A percentile compares a stretch with the other conserved stretches of the same genome.
These are phyloP conservation scores for Eutrema japonicum DNA, from an alignment of 345 rosid species.

Conservation along the genomic window DNA sequence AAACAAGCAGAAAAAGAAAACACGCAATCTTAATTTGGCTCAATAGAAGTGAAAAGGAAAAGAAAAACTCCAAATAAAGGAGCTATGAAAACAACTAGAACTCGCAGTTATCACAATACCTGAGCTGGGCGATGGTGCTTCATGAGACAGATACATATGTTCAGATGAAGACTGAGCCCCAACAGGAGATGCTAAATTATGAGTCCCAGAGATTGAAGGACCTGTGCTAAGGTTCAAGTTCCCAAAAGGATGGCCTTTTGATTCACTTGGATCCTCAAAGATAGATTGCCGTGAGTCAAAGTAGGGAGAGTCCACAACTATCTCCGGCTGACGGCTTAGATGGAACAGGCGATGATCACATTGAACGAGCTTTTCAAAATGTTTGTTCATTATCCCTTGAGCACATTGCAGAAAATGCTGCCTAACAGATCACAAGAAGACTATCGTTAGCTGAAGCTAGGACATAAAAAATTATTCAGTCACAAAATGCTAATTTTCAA, in stretches of 20 bases:
- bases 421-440: constrained; percentile 48
- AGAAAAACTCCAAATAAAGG: not conserved
- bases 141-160: constrained; percentile 59
- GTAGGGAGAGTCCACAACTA: constrained; percentile 74
- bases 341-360: constrained; percentile 86
- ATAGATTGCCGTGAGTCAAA: constrained; percentile 66
- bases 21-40: not conserved
- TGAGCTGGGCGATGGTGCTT: constrained; percentile 89
- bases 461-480: not conserved
- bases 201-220: constrained; percentile 56
- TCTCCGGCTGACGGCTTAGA: constrained; percentile 81
- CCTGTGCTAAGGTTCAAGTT: constrained; percentile 49
- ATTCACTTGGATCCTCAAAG: constrained; percentile 74
- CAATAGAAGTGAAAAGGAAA: not conserved
- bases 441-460: constrained; percentile 23
- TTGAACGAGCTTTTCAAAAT: constrained; percentile 95
- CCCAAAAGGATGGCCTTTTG: constrained; percentile 56
- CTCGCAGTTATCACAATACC: constrained; percentile 50
- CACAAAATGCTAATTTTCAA: not conserved
- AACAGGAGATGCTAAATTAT: constrained; percentile 66
- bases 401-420: constrained; percentile 94
- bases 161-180: constrained; percentile 79
- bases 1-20: constrained; percentile 3
- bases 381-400: constrained; percentile 83
- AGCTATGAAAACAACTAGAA: constrained; percentile 3